Base-by-base conservation (phyloP, 345 rosid species). In the Lepidium aucheri region DNA sequence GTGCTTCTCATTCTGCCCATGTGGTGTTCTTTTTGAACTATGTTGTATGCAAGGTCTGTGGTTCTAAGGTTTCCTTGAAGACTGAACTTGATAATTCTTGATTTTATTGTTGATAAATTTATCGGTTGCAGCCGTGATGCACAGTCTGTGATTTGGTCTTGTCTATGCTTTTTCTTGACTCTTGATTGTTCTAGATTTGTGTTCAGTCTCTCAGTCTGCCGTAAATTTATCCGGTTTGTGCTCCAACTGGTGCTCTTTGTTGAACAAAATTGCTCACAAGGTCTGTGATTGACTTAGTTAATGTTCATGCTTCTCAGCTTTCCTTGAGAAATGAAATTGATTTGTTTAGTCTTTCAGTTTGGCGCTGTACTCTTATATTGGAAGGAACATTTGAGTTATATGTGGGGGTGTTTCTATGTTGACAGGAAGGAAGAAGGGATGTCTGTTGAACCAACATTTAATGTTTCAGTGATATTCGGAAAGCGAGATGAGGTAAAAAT, bases 351-450 rank as follows among this genome's bases (percentile, higher is more conserved):
- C 30, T 35, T 33, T 14, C 17, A 22, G 16, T 35, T 43, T 66
- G 16, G 40, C 4, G 12, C 30, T 4, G 12, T 12, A 11, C 17
- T 36, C 32, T 4, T 4, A 9, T 45, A 50, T 9, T 0, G 3
- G 35, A 42, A 53, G 32, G 51, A 42, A 33, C 13, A 44, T 30
- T 2, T 3, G 11, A 53, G 70, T 33, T 17, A 30, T 14, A 34
- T 60, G 14, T 59, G 33, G 36, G 36, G 18, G 13, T 49, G 39
- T 40, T 55, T 41, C n/a, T 59, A 65, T 32, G 49, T 53, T 77
- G 30, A 43, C 72, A 90, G 98, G 78, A 94, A 90, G 72, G 99
- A 94, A 73, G 89, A 85, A 79, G 96, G 90, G 53, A 76, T 94
- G 77, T 79, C 95, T 14, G 72, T 74, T 39, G 68, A 86, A 66